Evolutionary conservation across 2,329 filamentous ascomycete genomes (phyloP).

Genomic region (Alternaria brassicae): DNA sequence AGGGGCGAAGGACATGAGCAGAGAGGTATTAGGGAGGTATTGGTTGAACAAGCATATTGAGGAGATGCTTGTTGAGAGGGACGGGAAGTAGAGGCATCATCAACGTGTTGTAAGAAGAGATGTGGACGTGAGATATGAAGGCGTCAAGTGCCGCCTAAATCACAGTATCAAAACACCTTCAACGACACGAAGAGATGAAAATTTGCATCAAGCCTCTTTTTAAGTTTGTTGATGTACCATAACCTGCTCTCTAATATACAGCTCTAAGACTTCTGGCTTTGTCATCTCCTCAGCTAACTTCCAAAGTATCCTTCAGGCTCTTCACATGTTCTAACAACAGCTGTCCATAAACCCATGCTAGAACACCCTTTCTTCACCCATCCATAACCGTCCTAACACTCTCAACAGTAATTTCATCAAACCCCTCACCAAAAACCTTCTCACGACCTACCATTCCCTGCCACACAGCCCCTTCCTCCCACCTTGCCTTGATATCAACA

Average conservation of each 20-base stretch:
- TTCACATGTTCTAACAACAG: neutral
- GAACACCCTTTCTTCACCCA: neutral
- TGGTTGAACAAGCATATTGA: conserved; percentile 52
- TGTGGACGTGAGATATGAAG: neutral
- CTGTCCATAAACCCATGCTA: neutral
- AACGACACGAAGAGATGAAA: neutral
- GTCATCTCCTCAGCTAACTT: neutral
- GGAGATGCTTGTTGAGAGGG: conserved; percentile 40
- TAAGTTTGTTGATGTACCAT: neutral
- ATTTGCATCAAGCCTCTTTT: neutral
- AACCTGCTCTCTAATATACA: neutral
- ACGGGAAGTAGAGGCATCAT: neutral
- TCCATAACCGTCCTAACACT: neutral
- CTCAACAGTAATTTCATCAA: neutral
- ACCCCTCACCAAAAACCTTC: neutral
- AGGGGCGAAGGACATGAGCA: conserved; percentile 68
- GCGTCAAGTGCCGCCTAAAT: too few species aligned
- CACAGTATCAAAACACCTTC: neutral
- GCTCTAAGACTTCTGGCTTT: too few species aligned
- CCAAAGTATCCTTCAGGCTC: neutral
- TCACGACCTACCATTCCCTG: neutral
- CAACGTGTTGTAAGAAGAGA: neutral
- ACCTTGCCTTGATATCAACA: neutral
- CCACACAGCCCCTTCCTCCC: neutral
- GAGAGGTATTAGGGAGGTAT: conserved; percentile 61